A percentile compares a stretch with the other conserved stretches of the same genome.
These are phyloP conservation scores for Teunomyces cretensis DNA, from an alignment of 805 yeast species.

Conservation along the genomic window DNA sequence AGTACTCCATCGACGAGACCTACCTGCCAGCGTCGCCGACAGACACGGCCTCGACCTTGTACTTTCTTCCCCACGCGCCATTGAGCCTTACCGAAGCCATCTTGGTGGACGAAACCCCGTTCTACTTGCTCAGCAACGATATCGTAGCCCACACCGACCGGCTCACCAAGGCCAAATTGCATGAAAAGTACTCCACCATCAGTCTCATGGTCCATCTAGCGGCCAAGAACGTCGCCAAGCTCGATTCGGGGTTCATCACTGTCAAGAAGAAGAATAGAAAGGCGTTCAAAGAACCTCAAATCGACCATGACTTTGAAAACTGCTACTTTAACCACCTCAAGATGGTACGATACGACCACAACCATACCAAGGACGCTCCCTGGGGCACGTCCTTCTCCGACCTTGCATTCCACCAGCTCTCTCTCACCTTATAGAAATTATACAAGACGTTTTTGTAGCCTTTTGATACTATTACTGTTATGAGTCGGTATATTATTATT, in stretches of 20 bases:
- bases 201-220: conserved; percentile 36
- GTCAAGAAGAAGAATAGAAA: conserved; percentile 20
- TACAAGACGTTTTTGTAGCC: too few relatives aligned
- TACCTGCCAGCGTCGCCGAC: conserved; percentile 6
- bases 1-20: conserved; percentile 17
- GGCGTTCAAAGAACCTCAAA: conserved; percentile 26
- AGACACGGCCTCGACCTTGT: conserved; percentile 34
- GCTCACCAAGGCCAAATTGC: conserved; percentile 41
- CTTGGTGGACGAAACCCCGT: conserved; percentile 32
- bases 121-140: conserved; percentile 51
- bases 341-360: conserved; percentile 16
- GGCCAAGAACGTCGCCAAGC: neutral
- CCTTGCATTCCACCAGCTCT: conserved; percentile 40
- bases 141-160: conserved; percentile 55
- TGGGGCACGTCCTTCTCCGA: conserved; percentile 59
- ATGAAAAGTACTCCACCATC: conserved; percentile 43
- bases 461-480: too few relatives aligned
- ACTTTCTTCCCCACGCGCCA: conserved; percentile 78
- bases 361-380: conserved; percentile 25
- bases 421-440: neutral
- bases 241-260: conserved; percentile 12
- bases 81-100: conserved; percentile 48
- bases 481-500: too few relatives aligned
- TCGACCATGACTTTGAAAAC: conserved; percentile 28
- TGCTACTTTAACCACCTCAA: conserved; percentile 30